These are phyloP conservation scores for Xerocomus nothofagi DNA, from an alignment of 1,284 basidiomycete genomes.

Conservation along the genomic window DNA sequence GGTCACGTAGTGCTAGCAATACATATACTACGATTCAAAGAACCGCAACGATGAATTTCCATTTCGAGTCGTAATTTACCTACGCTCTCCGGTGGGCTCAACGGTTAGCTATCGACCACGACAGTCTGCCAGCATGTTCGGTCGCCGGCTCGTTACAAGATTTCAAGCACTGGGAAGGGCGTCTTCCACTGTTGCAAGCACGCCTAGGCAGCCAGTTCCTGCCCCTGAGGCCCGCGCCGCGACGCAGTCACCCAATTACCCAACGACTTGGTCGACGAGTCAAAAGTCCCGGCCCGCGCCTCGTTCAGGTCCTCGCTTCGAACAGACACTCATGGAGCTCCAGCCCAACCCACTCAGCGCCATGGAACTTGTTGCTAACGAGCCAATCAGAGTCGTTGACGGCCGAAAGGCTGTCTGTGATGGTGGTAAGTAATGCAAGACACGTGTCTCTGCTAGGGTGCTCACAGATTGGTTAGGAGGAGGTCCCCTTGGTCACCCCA, in stretches of 20 bases:
- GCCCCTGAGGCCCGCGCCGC: constrained; percentile 39
- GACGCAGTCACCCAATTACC: constrained; percentile 78
- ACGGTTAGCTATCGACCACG: constrained; percentile 11
- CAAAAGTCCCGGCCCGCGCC: constrained; percentile 63
- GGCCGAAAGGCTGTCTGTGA: constrained; percentile 89
- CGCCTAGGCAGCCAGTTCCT: constrained; percentile 26
- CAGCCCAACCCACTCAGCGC: constrained; percentile 92
- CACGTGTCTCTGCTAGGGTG: background rate
- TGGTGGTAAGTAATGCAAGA: constrained; percentile 69
- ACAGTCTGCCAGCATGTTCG: constrained; percentile 36
- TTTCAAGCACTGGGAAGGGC: constrained; percentile 32
- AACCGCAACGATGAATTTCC: no score
- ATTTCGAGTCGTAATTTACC: constrained; percentile 7
- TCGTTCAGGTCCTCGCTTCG: constrained; percentile 76
- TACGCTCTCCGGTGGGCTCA: background rate
- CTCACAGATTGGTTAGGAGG: constrained; percentile 58
- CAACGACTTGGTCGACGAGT: constrained; percentile 75
- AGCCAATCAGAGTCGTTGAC: constrained; percentile 81
- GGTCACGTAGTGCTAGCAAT: no score
- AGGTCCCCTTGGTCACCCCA: constrained; percentile 96
- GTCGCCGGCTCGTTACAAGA: constrained; percentile 37
- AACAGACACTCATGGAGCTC: constrained; percentile 83
- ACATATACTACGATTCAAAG: no score
- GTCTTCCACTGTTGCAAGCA: constrained; percentile 34
- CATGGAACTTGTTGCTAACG: constrained; percentile 85